A percentile compares a stretch with the other conserved stretches of the same genome.
Evolutionary conservation across 495 filamentous ascomycete species (phyloP).

Genomic region (Neurospora pannonica): DNA sequence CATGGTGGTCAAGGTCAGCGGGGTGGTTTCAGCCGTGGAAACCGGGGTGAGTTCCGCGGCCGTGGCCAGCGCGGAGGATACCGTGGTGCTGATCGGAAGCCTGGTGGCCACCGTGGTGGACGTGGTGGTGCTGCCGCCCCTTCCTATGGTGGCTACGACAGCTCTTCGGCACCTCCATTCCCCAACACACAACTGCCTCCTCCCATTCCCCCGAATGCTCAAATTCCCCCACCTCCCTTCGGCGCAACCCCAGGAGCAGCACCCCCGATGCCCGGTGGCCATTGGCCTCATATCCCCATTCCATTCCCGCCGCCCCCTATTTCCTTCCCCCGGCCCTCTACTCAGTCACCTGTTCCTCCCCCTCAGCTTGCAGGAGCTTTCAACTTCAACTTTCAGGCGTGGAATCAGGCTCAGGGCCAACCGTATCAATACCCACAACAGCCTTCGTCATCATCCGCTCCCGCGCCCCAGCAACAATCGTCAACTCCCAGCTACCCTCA

Average conservation of each 20-base stretch:
- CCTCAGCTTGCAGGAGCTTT: slow-evolving; percentile 4
- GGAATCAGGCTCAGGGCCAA: slow-evolving; percentile 9
- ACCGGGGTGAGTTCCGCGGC: slow-evolving; percentile 25
- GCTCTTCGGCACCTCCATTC: slow-evolving; percentile 2
- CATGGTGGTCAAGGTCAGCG: slow-evolving; percentile 10
- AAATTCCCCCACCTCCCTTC: slow-evolving; percentile 8
- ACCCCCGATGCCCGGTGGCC: slow-evolving; percentile 1
- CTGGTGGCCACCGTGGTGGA: slow-evolving; percentile 17
- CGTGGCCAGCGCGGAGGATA: slow-evolving; percentile 37
- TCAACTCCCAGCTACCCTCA: slow-evolving; percentile 2
- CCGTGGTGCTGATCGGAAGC: slow-evolving; percentile 19
- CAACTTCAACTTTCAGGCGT: slow-evolving; percentile 13
- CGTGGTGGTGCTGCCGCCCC: slow-evolving; percentile 1
- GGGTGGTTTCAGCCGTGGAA: slow-evolving; percentile 30
- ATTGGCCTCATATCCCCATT: slow-evolving; percentile 4
- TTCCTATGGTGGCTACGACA: neutral
- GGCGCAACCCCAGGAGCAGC: slow-evolving; percentile 1
- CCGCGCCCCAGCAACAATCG: neutral
- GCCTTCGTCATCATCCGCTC: neutral
- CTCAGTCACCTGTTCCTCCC: slow-evolving; percentile 2
- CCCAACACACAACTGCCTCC: slow-evolving; percentile 1
- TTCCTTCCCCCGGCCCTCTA: slow-evolving; percentile 1
- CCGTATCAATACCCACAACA: slow-evolving; percentile 10
- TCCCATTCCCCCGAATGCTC: slow-evolving; percentile 4
- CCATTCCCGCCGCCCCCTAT: slow-evolving; percentile 3